Percentiles rank a stretch among this genome's conserved stretches.
phyloP scores from a whole-genome alignment of 805 yeast genomes.

The Candida alai region DNA sequence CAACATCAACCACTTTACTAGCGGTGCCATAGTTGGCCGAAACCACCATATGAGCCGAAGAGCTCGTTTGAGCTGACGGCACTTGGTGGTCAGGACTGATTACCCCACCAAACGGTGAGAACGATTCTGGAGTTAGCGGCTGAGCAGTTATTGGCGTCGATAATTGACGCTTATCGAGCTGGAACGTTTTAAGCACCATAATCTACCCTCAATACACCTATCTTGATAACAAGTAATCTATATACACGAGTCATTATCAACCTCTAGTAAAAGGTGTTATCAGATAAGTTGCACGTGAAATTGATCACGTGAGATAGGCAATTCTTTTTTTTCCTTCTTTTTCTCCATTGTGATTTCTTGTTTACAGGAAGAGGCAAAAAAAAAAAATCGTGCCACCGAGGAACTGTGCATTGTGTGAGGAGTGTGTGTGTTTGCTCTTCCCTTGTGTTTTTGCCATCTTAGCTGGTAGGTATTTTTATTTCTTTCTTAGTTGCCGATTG shows the following conservation, averaged over 20 bases:
- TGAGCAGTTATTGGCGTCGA: constrained; percentile 40
- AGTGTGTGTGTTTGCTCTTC: too few relatives aligned
- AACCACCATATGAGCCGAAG: constrained; percentile 10
- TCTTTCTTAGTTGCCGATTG: too few relatives aligned
- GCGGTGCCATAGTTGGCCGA: constrained; percentile 96
- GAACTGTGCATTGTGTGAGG: neutral
- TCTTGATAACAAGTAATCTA: too few relatives aligned
- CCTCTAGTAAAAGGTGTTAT: too few relatives aligned
- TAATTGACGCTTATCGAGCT: constrained; percentile 12
- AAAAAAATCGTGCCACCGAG: constrained; percentile 3
- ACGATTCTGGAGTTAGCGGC: constrained; percentile 62
- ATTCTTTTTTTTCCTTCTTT: neutral
- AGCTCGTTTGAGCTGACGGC: constrained; percentile 31
- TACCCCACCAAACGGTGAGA: constrained; percentile 69
- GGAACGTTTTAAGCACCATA: constrained; percentile 43
- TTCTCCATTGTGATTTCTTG: too few relatives aligned
- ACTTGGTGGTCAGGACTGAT: constrained; percentile 77
- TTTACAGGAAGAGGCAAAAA: neutral
- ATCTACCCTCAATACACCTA: too few relatives aligned
- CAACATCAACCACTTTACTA: constrained; percentile 65
- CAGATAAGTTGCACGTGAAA: neutral
- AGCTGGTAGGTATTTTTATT: too few relatives aligned
- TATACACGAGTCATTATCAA: too few relatives aligned
- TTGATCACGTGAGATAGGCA: neutral
- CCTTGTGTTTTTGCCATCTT: too few relatives aligned